These are phyloP conservation scores for Phanerochaete carnosa DNA, from an alignment of 768 basidiomycete genomes.

Conservation along the genomic window DNA sequence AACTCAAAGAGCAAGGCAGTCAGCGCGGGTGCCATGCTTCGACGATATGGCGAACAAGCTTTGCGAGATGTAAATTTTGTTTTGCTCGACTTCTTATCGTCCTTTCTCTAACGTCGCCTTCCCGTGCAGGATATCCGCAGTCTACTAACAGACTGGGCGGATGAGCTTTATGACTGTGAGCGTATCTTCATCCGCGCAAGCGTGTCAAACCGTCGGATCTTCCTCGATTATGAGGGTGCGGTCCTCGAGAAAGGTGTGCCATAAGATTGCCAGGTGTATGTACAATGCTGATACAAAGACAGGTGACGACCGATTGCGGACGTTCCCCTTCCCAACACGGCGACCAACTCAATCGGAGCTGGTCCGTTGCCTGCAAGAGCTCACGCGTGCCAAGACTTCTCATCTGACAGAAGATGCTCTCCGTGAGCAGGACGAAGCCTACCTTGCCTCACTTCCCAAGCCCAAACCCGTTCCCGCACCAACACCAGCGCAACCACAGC, in stretches of 20 bases:
- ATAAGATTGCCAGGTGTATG: neutral
- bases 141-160: slow-evolving; percentile 80
- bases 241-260: slow-evolving; percentile 58
- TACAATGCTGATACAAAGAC: neutral
- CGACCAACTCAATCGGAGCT: slow-evolving; percentile 96
- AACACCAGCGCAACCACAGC: slow-evolving; percentile 29
- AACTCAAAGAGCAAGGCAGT: slow-evolving; percentile 90
- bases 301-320: slow-evolving; percentile 76
- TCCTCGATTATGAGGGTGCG: slow-evolving; percentile 85
- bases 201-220: slow-evolving; percentile 82
- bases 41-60: slow-evolving; percentile 94
- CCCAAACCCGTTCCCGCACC: slow-evolving; percentile 50
- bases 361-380: slow-evolving; percentile 78
- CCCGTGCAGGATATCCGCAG: slow-evolving; percentile 75
- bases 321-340: slow-evolving; percentile 95
- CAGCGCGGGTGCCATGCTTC: slow-evolving; percentile 89
- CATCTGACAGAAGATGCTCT: slow-evolving; percentile 85
- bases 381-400: slow-evolving; percentile 81
- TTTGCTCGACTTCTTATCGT: neutral
- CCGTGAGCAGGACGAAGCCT: slow-evolving; percentile 82
- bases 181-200: slow-evolving; percentile 91
- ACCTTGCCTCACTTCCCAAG: slow-evolving; percentile 85
- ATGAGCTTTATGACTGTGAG: slow-evolving; percentile 84
- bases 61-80: slow-evolving; percentile 67
- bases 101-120: neutral